These are phyloP conservation scores for Ustilago cynodontis DNA, from an alignment of 1,284 basidiomycete genomes.

Conservation along the genomic window DNA sequence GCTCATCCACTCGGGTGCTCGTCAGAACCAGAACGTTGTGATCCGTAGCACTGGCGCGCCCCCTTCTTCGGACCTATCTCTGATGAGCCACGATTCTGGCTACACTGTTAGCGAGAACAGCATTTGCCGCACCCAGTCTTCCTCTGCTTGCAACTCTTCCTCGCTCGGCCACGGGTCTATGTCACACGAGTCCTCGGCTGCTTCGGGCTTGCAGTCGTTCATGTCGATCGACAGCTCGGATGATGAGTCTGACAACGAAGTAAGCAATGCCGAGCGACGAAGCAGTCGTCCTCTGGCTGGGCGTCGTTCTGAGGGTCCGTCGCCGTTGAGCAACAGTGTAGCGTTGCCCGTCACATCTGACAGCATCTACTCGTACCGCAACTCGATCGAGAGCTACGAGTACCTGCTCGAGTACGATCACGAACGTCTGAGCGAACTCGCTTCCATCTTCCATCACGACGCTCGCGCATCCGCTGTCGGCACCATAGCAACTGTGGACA, in stretches of 20 bases:
- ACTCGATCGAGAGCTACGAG: slow-evolving; percentile 45
- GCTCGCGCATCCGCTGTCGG: not conserved
- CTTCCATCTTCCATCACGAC: slow-evolving; percentile 29
- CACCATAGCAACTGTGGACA: not conserved
- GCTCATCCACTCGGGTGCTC: slow-evolving; percentile 26
- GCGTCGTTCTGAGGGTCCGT: slow-evolving; percentile 2
- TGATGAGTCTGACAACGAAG: slow-evolving; percentile 27
- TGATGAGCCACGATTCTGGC: slow-evolving; percentile 16
- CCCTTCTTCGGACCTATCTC: slow-evolving; percentile 7
- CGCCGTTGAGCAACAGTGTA: not conserved
- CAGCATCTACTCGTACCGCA: slow-evolving; percentile 26
- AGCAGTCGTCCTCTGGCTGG: not conserved
- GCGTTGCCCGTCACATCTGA: slow-evolving; percentile 8
- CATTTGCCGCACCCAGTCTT: not conserved
- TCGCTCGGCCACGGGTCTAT: slow-evolving; percentile 19
- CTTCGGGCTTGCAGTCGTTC: slow-evolving; percentile 36
- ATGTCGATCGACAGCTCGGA: slow-evolving; percentile 56
- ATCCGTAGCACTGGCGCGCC: slow-evolving; percentile 21
- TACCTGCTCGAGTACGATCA: slow-evolving; percentile 31
- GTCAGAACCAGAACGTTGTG: slow-evolving; percentile 13
- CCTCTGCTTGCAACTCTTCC: slow-evolving; percentile 2
- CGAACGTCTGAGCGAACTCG: slow-evolving; percentile 32
- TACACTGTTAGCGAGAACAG: slow-evolving; percentile 11
- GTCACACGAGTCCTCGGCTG: slow-evolving; percentile 22
- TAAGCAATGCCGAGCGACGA: not conserved